Conservation (phyloP, 495 filamentous ascomycete species). For the Cairneyella variabilis region DNA sequence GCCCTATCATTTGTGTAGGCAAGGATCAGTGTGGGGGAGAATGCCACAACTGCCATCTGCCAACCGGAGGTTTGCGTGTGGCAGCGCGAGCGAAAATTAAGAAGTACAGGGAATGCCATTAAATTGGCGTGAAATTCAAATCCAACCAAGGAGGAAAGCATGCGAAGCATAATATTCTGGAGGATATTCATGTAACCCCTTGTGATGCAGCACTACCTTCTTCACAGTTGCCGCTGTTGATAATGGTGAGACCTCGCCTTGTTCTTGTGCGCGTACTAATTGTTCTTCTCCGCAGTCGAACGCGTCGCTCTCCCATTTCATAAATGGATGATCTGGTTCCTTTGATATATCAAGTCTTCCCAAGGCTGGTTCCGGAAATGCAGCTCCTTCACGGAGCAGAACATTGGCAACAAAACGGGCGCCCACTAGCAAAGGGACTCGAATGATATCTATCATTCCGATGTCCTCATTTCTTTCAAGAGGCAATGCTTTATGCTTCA, state of each 20-base stretch:
- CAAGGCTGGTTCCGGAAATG: slow-evolving; percentile 18
- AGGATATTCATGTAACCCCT: slow-evolving; percentile 7
- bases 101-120: background rate
- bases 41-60: too few species aligned
- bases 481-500: slow-evolving; percentile 20
- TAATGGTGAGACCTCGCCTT: slow-evolving; percentile 17
- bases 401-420: slow-evolving; percentile 19
- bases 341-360: slow-evolving; percentile 18
- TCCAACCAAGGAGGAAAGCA: slow-evolving; percentile 15
- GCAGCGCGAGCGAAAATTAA: too few species aligned
- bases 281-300: slow-evolving; percentile 12
- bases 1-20: too few species aligned
- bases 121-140: slow-evolving; percentile 9
- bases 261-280: slow-evolving; percentile 17
- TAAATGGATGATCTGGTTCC: slow-evolving; percentile 20
- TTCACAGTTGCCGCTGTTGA: slow-evolving; percentile 19
- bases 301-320: slow-evolving; percentile 21
- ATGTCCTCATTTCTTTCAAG: slow-evolving; percentile 19
- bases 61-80: too few species aligned
- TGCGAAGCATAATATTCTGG: slow-evolving; percentile 6
- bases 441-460: slow-evolving; percentile 17
- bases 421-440: slow-evolving; percentile 17
- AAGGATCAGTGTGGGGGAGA: too few species aligned
- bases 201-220: slow-evolving; percentile 16
- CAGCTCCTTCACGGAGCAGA: slow-evolving; percentile 18